phyloP scores from a whole-genome alignment of 306 rosid genomes.

The Vigna mungo region DNA sequence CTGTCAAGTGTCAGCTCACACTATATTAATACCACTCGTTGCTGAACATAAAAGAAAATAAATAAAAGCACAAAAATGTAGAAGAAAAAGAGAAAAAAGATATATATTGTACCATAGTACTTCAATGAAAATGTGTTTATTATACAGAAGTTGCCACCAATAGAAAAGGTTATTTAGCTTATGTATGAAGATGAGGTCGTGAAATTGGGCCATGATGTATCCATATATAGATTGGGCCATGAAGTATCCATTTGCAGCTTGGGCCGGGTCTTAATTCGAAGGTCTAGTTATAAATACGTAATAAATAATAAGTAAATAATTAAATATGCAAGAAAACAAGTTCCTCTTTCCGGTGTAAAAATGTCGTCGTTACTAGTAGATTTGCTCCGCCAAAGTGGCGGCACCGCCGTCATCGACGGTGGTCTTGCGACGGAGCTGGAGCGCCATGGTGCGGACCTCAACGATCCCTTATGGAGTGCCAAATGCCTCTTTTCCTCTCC shows the following conservation, averaged over 20 bases:
- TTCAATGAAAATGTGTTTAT: no score
- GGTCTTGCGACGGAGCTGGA: constrained; percentile 68
- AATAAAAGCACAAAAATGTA: no score
- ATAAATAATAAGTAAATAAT: not conserved
- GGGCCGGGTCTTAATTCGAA: not conserved
- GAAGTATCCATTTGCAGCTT: not conserved
- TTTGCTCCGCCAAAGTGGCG: constrained; percentile 52
- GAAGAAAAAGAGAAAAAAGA: no score
- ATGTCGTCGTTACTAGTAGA: constrained; percentile 49
- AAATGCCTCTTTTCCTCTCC: constrained; percentile 60
- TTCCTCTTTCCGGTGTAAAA: not conserved
- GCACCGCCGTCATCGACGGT: constrained; percentile 61
- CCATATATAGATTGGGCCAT: not conserved
- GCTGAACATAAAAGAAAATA: no score
- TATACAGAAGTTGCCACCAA: no score
- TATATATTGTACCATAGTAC: no score
- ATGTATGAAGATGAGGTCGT: no score
- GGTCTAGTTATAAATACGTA: not conserved
- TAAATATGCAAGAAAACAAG: not conserved
- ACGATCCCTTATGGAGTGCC: constrained; percentile 72
- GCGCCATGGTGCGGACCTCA: constrained; percentile 63
- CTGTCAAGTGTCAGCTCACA: no score
- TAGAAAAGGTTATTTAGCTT: no score
- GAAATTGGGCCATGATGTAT: no score
- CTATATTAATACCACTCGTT: no score